These are phyloP conservation scores for Biscogniauxia mediterranea DNA, from an alignment of 2,329 filamentous ascomycete genomes.

Conservation along the genomic window DNA sequence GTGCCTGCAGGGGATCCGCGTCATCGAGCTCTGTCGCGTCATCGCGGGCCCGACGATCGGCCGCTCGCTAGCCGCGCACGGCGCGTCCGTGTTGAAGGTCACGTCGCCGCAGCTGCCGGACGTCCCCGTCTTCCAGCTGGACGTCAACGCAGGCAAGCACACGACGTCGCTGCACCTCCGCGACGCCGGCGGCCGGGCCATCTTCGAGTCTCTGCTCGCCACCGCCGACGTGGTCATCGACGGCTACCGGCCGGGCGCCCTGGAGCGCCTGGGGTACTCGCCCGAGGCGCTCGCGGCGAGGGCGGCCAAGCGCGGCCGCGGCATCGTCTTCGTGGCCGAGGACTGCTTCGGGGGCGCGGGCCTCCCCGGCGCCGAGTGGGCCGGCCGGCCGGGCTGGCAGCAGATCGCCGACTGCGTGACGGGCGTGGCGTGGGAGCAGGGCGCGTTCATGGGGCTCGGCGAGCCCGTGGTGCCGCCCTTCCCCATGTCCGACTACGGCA, in stretches of 20 bases:
- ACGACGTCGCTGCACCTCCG: slow-evolving; percentile 63
- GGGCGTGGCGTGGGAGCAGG: slow-evolving; percentile 37
- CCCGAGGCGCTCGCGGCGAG: slow-evolving; percentile 52
- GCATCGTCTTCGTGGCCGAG: slow-evolving; percentile 67
- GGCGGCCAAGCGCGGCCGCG: slow-evolving; percentile 54
- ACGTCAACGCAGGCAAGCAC: slow-evolving; percentile 71
- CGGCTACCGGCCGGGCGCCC: slow-evolving; percentile 65
- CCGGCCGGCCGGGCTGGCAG: slow-evolving; percentile 63
- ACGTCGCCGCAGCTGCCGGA: slow-evolving; percentile 67
- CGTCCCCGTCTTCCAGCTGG: slow-evolving; percentile 70
- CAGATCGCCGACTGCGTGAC: slow-evolving; percentile 39
- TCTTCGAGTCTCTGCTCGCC: slow-evolving; percentile 58
- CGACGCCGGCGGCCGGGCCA: slow-evolving; percentile 46
- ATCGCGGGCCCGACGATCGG: slow-evolving; percentile 74
- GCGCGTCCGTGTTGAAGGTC: slow-evolving; percentile 71
- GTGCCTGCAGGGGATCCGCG: slow-evolving; percentile 61
- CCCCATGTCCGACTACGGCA: slow-evolving; percentile 53
- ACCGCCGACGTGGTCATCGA: slow-evolving; percentile 67
- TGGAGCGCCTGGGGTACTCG: slow-evolving; percentile 64
- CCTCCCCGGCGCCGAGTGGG: slow-evolving; percentile 51
- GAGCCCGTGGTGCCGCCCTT: slow-evolving; percentile 67
- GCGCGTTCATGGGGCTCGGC: slow-evolving; percentile 39
- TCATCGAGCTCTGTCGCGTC: slow-evolving; percentile 72
- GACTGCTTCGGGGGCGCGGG: slow-evolving; percentile 68
- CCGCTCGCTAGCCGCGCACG: slow-evolving; percentile 70